phyloP scores from a whole-genome alignment of 768 basidiomycete genomes.

The Fibroporia radiculosa region DNA sequence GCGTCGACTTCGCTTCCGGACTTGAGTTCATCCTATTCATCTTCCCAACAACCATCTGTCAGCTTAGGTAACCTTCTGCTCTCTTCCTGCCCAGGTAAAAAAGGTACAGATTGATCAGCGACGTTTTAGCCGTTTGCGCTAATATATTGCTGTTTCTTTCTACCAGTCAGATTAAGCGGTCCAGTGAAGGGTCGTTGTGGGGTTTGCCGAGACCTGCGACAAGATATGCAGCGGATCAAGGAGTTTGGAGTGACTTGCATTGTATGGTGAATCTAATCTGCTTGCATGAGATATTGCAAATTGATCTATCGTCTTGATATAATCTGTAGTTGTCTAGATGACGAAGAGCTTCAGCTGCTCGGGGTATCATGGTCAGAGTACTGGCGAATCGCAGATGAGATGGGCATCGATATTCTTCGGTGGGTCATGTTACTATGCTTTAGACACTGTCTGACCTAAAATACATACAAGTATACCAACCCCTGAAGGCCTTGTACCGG shows the following conservation, averaged over 20 bases:
- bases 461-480: constrained; percentile 57
- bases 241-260: constrained; percentile 70
- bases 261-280: constrained; percentile 52
- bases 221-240: constrained; percentile 71
- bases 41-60: neutral
- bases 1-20: neutral
- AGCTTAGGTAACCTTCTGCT: constrained; percentile 78
- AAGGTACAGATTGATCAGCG: constrained; percentile 49
- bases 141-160: neutral
- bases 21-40: neutral
- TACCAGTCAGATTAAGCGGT: constrained; percentile 60
- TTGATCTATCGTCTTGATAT: no score
- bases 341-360: constrained; percentile 74
- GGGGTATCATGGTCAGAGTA: constrained; percentile 88
- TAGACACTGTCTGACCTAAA: neutral
- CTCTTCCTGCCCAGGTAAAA: constrained; percentile 93
- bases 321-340: constrained; percentile 66
- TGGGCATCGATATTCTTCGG: constrained; percentile 80
- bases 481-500: constrained; percentile 84
- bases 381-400: constrained; percentile 43
- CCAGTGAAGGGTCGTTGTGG: constrained; percentile 72
- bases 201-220: constrained; percentile 75
- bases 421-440: constrained; percentile 21
- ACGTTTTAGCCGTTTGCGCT: no score
- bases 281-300: no score